These are phyloP conservation scores for Lactarius sanguifluus DNA, from an alignment of 768 basidiomycete genomes.

Conservation along the genomic window DNA sequence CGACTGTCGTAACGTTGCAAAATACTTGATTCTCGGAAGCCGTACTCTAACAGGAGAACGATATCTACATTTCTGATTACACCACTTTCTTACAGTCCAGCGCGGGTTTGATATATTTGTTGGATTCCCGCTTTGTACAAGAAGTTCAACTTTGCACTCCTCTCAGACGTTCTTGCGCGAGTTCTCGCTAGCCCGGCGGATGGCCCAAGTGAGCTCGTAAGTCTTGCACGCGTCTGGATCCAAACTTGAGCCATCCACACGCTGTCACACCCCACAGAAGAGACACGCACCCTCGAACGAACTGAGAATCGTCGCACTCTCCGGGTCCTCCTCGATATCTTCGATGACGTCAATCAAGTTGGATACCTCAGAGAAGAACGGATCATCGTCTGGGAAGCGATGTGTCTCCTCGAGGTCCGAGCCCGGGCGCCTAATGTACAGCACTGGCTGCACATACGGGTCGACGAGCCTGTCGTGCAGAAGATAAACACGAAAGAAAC, in stretches of 20 bases:
- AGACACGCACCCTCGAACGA: conserved; percentile 70
- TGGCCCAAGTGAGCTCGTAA: conserved; percentile 93
- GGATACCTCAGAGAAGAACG: conserved; percentile 92
- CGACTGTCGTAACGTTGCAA: not conserved
- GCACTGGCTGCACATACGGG: conserved; percentile 89
- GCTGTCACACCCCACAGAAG: not conserved
- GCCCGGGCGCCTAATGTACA: conserved; percentile 83
- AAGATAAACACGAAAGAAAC: conserved; percentile 15
- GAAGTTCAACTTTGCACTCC: not conserved
- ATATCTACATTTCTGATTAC: conserved; percentile 10
- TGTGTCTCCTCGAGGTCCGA: conserved; percentile 71
- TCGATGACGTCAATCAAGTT: conserved; percentile 89
- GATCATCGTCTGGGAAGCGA: conserved; percentile 80
- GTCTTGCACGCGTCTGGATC: conserved; percentile 75
- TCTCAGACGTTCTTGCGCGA: conserved; percentile 42
- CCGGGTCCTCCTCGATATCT: conserved; percentile 84
- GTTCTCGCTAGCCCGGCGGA: conserved; percentile 74
- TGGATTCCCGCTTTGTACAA: not conserved
- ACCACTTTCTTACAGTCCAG: conserved; percentile 5
- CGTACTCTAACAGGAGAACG: conserved; percentile 3
- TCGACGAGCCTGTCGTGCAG: conserved; percentile 65
- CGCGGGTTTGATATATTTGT: conserved; percentile 1
- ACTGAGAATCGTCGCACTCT: conserved; percentile 75
- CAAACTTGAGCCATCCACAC: not conserved
- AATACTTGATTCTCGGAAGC: conserved; percentile 9